Base-by-base conservation (phyloP, 371 early-diverging fungal species). In the Mortierella sp. region DNA sequence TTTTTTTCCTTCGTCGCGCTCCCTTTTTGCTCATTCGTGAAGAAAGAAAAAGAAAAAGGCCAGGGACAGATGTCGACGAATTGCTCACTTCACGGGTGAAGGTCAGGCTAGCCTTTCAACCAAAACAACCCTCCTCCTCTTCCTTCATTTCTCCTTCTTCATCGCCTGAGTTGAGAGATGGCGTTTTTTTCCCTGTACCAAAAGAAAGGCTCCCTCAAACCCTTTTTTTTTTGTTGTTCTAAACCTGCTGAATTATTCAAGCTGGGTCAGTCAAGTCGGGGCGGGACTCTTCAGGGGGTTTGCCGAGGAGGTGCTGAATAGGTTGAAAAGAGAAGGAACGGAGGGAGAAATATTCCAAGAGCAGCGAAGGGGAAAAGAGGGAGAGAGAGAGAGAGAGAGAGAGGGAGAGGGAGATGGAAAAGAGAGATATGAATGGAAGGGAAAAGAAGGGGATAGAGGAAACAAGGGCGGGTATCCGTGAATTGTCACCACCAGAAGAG, bases 181-280 rank as follows among this genome's bases (percentile, higher is more conserved):
- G 68, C 52, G n/a, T 31, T 29, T 45, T 47, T 47, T 39, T 52
- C 24, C 39, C 37, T 19, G n/a, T n/a, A 34, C 11, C 9, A n/a
- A 31, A n/a, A 37, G 34, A 48, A 37, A 61, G 61, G 22, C 34
- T 61, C 61, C 37, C 47, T 64, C 8, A 64, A 69, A 50, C 65
- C 68, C 52, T 66, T 69, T 39, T 63, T 45, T 53, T 61, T 41
- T 11, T 73, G 61, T 48, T 26, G 40, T 74, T 68, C 64, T 40
- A 50, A 70, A 65, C 61, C 39, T 64, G 48, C 67, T 48, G 48
- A 52, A 47, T 40, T 26, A 24, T n/a, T n/a, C n/a, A n/a, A n/a
- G n/a, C n/a, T n/a, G n/a, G n/a, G n/a, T n/a, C n/a, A n/a, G n/a
- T n/a, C n/a, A n/a, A n/a, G n/a, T n/a, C n/a, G n/a, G n/a, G n/a